Evolutionary conservation across 2,329 filamentous ascomycete species (phyloP).

Genomic region (Ceratocystis variospora): DNA sequence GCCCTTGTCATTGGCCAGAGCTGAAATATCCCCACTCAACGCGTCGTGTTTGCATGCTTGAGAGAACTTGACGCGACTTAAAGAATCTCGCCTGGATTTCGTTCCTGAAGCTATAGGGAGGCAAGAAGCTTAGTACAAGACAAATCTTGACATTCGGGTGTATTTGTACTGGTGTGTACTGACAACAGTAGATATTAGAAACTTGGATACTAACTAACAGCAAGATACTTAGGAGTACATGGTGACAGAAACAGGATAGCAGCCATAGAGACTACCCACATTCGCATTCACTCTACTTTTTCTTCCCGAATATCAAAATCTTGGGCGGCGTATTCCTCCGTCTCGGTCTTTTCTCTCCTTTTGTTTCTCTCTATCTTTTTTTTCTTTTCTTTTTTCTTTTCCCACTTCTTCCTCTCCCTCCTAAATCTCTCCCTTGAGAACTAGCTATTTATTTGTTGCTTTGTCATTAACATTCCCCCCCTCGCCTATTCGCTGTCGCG

Average conservation of each 20-base stretch:
- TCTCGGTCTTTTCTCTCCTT: neutral
- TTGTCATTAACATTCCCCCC: neutral
- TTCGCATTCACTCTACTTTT: neutral
- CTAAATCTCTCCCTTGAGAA: too few species aligned
- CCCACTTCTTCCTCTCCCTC: neutral
- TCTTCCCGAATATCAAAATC: neutral
- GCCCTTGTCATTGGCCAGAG: neutral
- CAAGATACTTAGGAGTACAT: neutral
- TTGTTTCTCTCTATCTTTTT: neutral
- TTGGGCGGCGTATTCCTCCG: neutral
- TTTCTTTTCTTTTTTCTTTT: neutral
- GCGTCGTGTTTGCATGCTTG: neutral
- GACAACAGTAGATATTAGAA: neutral
- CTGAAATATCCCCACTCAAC: neutral
- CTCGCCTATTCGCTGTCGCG: neutral
- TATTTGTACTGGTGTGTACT: neutral
- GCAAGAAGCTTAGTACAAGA: neutral
- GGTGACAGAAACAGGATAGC: too few species aligned
- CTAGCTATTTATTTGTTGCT: neutral
- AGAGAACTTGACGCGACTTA: neutral
- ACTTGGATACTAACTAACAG: neutral
- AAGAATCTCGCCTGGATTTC: neutral
- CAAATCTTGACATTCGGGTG: neutral
- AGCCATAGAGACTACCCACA: too few species aligned
- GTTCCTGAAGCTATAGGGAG: constrained; percentile 1